Evolutionary conservation across 139 green algal genomes (phyloP).

Genomic region (Picochlorum costavermella): DNA sequence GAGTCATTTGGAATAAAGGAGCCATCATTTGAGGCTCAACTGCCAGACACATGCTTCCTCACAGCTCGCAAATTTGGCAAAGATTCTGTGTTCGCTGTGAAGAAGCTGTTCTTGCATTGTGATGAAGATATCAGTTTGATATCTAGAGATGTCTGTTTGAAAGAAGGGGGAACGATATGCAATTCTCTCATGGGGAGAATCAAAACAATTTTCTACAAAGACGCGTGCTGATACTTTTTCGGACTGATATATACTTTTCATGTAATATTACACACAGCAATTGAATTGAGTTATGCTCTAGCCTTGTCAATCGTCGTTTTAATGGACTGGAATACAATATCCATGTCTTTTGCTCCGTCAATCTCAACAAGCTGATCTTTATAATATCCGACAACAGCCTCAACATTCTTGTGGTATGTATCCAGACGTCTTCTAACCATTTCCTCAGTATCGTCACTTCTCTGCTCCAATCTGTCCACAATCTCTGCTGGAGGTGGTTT

Average conservation of each 20-base stretch:
- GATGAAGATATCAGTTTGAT: slow-evolving; percentile 1
- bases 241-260: neutral
- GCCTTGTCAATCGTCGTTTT: slow-evolving; percentile 27
- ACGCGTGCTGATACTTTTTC: slow-evolving; percentile 5
- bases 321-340: slow-evolving; percentile 63
- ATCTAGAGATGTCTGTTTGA: neutral
- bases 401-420: slow-evolving; percentile 70
- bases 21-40: neutral
- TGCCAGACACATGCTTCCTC: slow-evolving; percentile 14
- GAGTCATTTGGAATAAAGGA: neutral
- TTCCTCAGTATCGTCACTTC: slow-evolving; percentile 93
- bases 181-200: slow-evolving; percentile 1
- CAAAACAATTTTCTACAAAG: slow-evolving; percentile 10
- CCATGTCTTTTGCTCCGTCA: slow-evolving; percentile 66
- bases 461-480: slow-evolving; percentile 50
- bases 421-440: slow-evolving; percentile 61
- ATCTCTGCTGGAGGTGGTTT: slow-evolving; percentile 76
- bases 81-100: neutral
- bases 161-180: neutral
- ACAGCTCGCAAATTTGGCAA: slow-evolving; percentile 9
- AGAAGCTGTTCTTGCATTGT: slow-evolving; percentile 7
- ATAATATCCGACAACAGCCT: slow-evolving; percentile 76
- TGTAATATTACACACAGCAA: neutral
- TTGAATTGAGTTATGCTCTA: neutral
- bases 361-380: slow-evolving; percentile 59